Percentiles rank a stretch among this genome's conserved stretches.
phyloP scores from a whole-genome alignment of 306 rosid genomes.

The Rosa persica region DNA sequence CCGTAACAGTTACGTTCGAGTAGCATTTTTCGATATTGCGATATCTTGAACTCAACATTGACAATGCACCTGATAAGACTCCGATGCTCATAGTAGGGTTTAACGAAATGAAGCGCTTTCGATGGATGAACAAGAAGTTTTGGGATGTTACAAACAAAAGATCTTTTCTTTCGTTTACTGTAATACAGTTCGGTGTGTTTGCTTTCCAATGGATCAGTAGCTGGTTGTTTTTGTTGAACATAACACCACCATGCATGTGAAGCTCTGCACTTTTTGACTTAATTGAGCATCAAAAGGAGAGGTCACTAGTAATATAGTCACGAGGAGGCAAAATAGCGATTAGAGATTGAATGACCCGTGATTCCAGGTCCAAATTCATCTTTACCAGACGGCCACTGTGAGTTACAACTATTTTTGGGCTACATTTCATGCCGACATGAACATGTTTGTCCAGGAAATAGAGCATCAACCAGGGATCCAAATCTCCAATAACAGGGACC shows the following conservation, averaged over 20 bases:
- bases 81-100: neutral
- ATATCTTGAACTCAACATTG: neutral
- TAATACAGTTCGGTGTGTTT: neutral
- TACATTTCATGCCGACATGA: constrained; percentile 15
- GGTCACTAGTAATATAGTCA: constrained; percentile 3
- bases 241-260: constrained; percentile 32
- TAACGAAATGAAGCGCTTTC: neutral
- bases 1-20: neutral
- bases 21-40: no score
- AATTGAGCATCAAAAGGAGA: constrained; percentile 25
- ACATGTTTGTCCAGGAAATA: neutral
- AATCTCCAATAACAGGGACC: neutral
- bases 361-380: constrained; percentile 8
- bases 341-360: constrained; percentile 34
- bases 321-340: constrained; percentile 15
- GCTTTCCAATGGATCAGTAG: neutral
- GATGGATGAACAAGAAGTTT: neutral
- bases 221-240: neutral
- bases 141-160: neutral
- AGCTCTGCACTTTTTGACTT: constrained; percentile 34
- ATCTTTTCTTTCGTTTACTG: neutral
- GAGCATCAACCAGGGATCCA: neutral
- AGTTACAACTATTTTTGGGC: neutral
- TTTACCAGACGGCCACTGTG: constrained; percentile 7
- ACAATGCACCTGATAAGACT: neutral